phyloP scores from a whole-genome alignment of 1,139 yeast species.

The Yamadazyma trypodendri region DNA sequence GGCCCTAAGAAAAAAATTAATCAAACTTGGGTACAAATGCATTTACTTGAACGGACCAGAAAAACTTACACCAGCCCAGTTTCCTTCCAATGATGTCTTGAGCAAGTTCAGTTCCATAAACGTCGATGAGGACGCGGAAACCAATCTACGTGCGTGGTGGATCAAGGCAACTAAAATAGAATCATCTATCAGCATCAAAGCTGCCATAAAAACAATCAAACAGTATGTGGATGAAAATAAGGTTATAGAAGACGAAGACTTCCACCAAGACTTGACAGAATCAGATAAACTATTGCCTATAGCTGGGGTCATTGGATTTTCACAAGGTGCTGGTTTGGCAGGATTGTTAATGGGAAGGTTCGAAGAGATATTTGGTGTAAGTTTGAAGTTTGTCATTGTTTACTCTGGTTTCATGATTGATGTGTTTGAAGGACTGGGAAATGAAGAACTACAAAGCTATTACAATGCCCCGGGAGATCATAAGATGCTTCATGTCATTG shows the following conservation, averaged over 20 bases:
- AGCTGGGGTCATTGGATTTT: constrained; percentile 44
- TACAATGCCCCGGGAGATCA: constrained; percentile 36
- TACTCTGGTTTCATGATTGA: constrained; percentile 76
- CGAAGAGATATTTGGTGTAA: constrained; percentile 25
- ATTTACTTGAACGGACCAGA: constrained; percentile 80
- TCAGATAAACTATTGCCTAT: constrained; percentile 31
- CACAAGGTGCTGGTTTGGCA: constrained; percentile 54
- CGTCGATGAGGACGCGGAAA: constrained; percentile 22
- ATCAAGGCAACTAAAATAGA: constrained; percentile 23
- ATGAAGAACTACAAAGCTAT: constrained; percentile 22
- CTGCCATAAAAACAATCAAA: constrained; percentile 29
- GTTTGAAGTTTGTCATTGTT: constrained; percentile 62
- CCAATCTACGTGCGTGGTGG: constrained; percentile 41
- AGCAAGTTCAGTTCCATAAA: constrained; percentile 35
- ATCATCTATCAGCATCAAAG: constrained; percentile 25
- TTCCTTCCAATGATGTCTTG: constrained; percentile 56
- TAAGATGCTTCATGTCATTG: constrained; percentile 68
- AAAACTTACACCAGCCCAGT: constrained; percentile 59
- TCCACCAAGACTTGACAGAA: constrained; percentile 20
- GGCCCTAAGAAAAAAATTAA: constrained; percentile 40
- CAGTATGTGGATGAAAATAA: constrained; percentile 31
- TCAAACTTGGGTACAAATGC: constrained; percentile 52
- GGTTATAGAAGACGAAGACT: constrained; percentile 32
- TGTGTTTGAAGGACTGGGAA: constrained; percentile 40
- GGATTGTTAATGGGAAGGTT: constrained; percentile 37